Conservation (phyloP, 2,329 filamentous ascomycete species). For the Aspergillus novofumigatus region DNA sequence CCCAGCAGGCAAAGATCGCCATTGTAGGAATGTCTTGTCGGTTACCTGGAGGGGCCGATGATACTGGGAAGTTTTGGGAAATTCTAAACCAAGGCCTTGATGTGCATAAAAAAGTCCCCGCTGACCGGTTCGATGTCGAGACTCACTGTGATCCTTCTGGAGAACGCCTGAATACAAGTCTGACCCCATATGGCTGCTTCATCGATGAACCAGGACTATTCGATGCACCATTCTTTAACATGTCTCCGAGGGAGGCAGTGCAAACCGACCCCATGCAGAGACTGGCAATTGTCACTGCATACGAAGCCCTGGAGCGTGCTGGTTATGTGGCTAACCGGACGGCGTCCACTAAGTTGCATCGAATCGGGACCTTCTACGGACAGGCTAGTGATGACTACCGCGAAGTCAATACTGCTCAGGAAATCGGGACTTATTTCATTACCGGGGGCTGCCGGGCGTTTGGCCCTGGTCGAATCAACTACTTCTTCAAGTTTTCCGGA, state of each 20-base stretch:
- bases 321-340: slow-evolving; percentile 70
- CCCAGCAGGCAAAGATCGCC: not conserved
- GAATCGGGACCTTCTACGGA: slow-evolving; percentile 69
- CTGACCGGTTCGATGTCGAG: slow-evolving; percentile 30
- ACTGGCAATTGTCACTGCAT: slow-evolving; percentile 53
- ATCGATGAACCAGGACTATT: slow-evolving; percentile 35
- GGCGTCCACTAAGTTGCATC: slow-evolving; percentile 57
- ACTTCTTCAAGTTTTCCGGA: slow-evolving; percentile 71
- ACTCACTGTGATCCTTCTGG: slow-evolving; percentile 32
- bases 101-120: slow-evolving; percentile 28
- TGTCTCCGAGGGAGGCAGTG: slow-evolving; percentile 62
- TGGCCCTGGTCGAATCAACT: slow-evolving; percentile 63
- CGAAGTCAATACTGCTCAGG: slow-evolving; percentile 69
- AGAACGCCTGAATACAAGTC: slow-evolving; percentile 28
- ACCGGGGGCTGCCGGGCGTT: slow-evolving; percentile 60
- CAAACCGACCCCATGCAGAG: not conserved
- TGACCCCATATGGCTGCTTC: slow-evolving; percentile 32
- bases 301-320: slow-evolving; percentile 63
- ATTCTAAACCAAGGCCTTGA: slow-evolving; percentile 31
- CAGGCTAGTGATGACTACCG: slow-evolving; percentile 63
- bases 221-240: slow-evolving; percentile 38
- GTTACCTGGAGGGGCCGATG: slow-evolving; percentile 11
- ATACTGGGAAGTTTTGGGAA: slow-evolving; percentile 34
- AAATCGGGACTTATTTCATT: slow-evolving; percentile 65
- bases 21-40: slow-evolving; percentile 9